Evolutionary conservation across 768 basidiomycete species (phyloP), one percentile per base, ranked within the genome.

Genomic region (Macrolepiota dolichaula): DNA sequence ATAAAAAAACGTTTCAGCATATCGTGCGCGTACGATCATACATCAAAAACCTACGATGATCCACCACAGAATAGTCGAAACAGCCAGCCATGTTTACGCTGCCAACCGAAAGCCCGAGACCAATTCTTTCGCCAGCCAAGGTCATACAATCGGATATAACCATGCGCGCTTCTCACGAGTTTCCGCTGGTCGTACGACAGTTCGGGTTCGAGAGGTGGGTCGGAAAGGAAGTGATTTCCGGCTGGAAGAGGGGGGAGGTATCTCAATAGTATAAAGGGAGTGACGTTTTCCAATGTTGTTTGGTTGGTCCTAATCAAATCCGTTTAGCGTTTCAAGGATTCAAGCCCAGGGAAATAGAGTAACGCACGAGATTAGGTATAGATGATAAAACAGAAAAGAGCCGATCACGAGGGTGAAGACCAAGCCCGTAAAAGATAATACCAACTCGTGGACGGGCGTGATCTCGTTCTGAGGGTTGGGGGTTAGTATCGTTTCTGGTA

Each of bases 231-330:
- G 64, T 78, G 81, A 17, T 74, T 76, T n/a, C 76, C 71, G 0
- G 66, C 72, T 36, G 86, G 86, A 11, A 89, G 75, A 3, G 82
- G 81, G 35, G 92, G 88, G 27, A 93, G 76, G 66, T 91, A 74
- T 57, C 87, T 84, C 54, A 94, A 77, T 13, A 94, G 77, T 27
- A 89, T 70, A 71, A 89, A 93, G 1, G 90, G 90, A 0, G 90
- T 85, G 40, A 92, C 78, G 59, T 85, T 79, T 68, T 94, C 92
- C 22, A 92, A 64, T 0, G 92, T 94, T n/a, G 92, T 93, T 74
- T 93, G 90, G 69, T 94, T 94, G 27, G 87, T 92, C 37, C 91
- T 92, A 24, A 24, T 27, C 22, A 49, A 22, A 27, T 10, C 19
- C 6, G 22, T 22, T 42, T 17, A 44, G 47, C 10, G 19, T 12